phyloP scores from a whole-genome alignment of 2,329 filamentous ascomycete species.

The Fusarium chaquense region DNA sequence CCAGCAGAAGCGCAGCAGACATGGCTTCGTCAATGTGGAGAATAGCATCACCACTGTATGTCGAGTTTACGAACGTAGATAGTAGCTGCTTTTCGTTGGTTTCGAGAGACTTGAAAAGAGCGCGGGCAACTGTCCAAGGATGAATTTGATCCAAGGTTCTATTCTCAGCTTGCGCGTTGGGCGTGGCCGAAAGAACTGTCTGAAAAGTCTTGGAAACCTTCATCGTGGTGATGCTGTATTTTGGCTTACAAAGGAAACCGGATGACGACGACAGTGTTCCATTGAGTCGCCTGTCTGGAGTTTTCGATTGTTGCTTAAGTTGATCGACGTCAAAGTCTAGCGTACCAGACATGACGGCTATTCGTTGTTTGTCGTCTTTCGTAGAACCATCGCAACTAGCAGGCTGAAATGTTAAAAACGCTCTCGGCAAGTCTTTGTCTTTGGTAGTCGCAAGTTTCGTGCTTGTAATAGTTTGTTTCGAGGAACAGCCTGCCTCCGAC shows the following conservation, averaged over 20 bases:
- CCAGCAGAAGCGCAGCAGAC: constrained; percentile 50
- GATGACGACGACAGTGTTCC: constrained; percentile 30
- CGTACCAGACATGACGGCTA: constrained; percentile 38
- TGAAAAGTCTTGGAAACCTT: constrained; percentile 36
- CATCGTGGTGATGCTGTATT: constrained; percentile 35
- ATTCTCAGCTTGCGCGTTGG: constrained; percentile 20
- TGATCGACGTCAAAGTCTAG: constrained; percentile 34
- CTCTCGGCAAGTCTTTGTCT: constrained; percentile 28
- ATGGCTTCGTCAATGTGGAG: constrained; percentile 51
- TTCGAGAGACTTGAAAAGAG: constrained; percentile 39
- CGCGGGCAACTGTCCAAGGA: constrained; percentile 39
- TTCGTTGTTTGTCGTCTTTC: constrained; percentile 37
- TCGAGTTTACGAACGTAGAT: constrained; percentile 2
- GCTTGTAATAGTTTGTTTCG: constrained; percentile 37
- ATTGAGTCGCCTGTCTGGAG: constrained; percentile 16
- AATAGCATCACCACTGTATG: constrained; percentile 43
- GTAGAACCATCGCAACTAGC: constrained; percentile 38
- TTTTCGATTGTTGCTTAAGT: constrained; percentile 32
- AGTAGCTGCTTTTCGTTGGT: constrained; percentile 7
- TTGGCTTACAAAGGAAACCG: constrained; percentile 43
- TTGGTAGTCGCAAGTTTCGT: constrained; percentile 27
- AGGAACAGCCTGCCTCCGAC: constrained; percentile 35
- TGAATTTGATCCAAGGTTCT: constrained; percentile 35
- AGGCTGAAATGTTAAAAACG: constrained; percentile 35
- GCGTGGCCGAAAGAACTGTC: constrained; percentile 23